Percentiles rank a stretch among this genome's conserved stretches.
Evolutionary conservation across 2,329 filamentous ascomycete genomes (phyloP).

Genomic region (Calonectria naviculata): DNA sequence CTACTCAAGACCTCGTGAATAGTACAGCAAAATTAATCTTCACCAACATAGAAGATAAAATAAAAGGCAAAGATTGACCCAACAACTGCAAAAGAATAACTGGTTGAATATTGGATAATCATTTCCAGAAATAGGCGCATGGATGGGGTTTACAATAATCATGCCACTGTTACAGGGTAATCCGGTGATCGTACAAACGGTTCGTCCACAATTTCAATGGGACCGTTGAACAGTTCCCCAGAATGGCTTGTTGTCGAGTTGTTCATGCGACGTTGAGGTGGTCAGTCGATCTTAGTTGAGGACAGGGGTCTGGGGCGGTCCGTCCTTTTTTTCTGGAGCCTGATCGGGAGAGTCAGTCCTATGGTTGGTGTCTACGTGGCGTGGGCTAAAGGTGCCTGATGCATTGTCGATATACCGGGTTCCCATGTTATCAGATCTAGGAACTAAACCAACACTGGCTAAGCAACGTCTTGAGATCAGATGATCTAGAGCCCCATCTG

Average conservation of each 20-base stretch:
- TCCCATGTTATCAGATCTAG: constrained; percentile 10
- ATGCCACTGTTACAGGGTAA: not conserved
- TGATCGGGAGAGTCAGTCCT: not conserved
- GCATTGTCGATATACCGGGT: not conserved
- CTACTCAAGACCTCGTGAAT: no score
- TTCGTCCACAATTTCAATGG: not conserved
- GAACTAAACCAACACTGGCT: not conserved
- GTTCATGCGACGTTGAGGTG: not conserved
- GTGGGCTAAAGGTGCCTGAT: not conserved
- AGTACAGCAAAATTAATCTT: no score
- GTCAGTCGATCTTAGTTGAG: not conserved
- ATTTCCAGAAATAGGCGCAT: not conserved
- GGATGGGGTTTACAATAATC: not conserved
- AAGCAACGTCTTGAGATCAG: not conserved
- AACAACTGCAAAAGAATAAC: no score
- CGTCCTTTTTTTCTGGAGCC: not conserved
- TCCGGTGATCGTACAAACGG: not conserved
- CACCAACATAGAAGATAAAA: no score
- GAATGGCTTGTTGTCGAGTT: not conserved
- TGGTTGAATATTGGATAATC: not conserved
- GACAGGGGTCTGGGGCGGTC: constrained; percentile 6
- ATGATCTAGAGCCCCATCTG: not conserved
- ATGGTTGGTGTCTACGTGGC: not conserved
- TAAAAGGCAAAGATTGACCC: no score
- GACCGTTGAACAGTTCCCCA: not conserved